These are phyloP conservation scores for Plantago ovata DNA, from an alignment of 257 asterid genomes.

Conservation along the genomic window DNA sequence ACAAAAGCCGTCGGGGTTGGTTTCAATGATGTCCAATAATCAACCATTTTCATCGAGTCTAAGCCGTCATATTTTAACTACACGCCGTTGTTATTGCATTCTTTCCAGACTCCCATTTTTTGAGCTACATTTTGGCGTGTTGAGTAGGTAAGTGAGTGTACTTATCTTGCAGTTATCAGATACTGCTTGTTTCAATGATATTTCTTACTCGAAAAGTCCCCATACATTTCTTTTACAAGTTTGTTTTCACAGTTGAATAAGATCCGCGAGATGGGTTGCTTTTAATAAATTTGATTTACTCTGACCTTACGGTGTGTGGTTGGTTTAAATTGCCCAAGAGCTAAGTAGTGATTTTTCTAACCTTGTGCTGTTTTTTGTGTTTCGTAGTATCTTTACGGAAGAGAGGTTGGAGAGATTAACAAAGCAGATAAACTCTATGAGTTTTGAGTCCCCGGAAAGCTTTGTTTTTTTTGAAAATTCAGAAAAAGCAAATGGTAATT, in stretches of 20 bases:
- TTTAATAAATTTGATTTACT: conserved; percentile 6
- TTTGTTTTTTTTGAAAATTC: conserved; percentile 36
- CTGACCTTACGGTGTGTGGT: not conserved
- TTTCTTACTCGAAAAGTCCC: no score
- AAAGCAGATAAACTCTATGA: conserved; percentile 61
- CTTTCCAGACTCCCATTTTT: conserved; percentile 95
- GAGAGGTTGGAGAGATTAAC: conserved; percentile 88
- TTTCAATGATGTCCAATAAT: conserved; percentile 73
- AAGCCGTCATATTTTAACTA: conserved; percentile 78
- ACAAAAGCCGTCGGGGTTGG: conserved; percentile 87
- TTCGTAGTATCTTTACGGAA: conserved; percentile 77
- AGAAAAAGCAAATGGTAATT: conserved; percentile 44
- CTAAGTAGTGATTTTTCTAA: conserved; percentile 12
- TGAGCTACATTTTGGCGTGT: conserved; percentile 89
- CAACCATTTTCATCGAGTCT: conserved; percentile 46
- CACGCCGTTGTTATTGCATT: conserved; percentile 95
- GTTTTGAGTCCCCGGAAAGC: conserved; percentile 46
- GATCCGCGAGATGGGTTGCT: no score
- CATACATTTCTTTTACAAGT: no score
- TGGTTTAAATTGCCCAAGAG: conserved; percentile 12
- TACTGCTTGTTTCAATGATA: not conserved
- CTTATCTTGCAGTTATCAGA: not conserved
- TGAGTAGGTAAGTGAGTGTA: conserved; percentile 64
- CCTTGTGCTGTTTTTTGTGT: conserved; percentile 14
- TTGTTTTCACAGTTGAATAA: no score